These are phyloP conservation scores for Elsinoe perseae DNA, from an alignment of 2,329 filamentous ascomycete genomes.

Conservation along the genomic window DNA sequence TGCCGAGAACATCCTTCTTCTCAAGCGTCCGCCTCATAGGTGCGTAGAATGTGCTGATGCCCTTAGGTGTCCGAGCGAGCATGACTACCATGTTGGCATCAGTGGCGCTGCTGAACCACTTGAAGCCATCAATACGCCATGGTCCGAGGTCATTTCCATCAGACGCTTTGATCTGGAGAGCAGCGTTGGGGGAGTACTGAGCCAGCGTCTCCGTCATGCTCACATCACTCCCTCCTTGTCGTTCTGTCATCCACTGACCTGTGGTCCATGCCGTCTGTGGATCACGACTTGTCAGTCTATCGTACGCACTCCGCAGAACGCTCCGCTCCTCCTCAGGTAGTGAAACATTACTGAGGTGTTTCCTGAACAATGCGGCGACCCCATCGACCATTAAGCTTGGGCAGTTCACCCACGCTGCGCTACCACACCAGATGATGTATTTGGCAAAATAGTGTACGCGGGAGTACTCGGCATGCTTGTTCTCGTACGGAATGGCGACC, in stretches of 20 bases:
- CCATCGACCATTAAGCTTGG: slow-evolving; percentile 61
- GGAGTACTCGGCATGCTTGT: slow-evolving; percentile 43
- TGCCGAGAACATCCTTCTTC: slow-evolving; percentile 1
- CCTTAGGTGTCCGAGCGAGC: slow-evolving; percentile 52
- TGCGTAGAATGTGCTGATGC: slow-evolving; percentile 55
- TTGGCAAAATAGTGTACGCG: slow-evolving; percentile 53
- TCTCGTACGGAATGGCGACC: slow-evolving; percentile 54
- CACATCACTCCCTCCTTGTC: slow-evolving; percentile 61
- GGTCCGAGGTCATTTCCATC: slow-evolving; percentile 21
- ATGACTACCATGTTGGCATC: slow-evolving; percentile 58
- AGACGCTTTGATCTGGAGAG: slow-evolving; percentile 25
- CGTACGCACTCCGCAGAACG: slow-evolving; percentile 10
- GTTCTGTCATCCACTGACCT: slow-evolving; percentile 72
- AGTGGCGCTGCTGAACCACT: slow-evolving; percentile 63
- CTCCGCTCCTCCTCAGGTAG: slow-evolving; percentile 17
- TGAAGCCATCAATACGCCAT: slow-evolving; percentile 53
- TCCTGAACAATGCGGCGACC: slow-evolving; percentile 46
- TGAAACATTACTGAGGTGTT: slow-evolving; percentile 32
- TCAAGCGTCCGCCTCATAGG: slow-evolving; percentile 46
- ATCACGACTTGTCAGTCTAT: slow-evolving; percentile 48
- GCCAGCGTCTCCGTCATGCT: slow-evolving; percentile 49
- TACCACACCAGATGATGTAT: slow-evolving; percentile 52
- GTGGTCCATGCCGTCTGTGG: slow-evolving; percentile 56
- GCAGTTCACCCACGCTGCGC: slow-evolving; percentile 54
- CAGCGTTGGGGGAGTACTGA: slow-evolving; percentile 31